Base-by-base conservation (phyloP, 2,329 filamentous ascomycete genomes). In the Fusarium succisae region DNA sequence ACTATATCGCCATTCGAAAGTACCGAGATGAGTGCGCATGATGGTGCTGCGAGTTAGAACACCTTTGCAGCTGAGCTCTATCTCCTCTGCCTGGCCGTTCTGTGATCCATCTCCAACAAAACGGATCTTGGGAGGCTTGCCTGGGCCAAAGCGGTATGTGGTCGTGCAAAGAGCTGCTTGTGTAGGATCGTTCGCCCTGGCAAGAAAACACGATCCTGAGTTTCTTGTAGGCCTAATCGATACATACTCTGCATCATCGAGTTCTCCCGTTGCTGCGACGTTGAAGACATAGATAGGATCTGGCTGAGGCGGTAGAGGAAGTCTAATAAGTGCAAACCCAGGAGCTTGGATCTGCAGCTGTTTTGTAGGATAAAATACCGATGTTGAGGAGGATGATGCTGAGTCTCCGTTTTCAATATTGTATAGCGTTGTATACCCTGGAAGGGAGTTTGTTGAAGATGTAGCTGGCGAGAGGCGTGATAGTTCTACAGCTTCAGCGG, bases 1-100 rank as follows among this genome's bases (percentile, higher is more conserved):
- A 22, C 84, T 84, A 77, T 91, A 91, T 18, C 85, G 83, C 90
- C 90, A 91, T 69, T 86, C 83, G 65, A 90, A 89, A 3, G 80
- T 83, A 22, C 88, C 88, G 43, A 86, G 81, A 15, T 84, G 84
- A 15, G 86, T 86, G 45, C 81, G 79, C 72, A 91, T 87, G 13
- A 72, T 76, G 38, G 84, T 82, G 5, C 85, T 81, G 38, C 88
- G 86, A 20, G 87, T 87, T 8, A 84, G 81, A 76, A 86, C 81
- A 68, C 84, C 84, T 26, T 83, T 79, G 62, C 79, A 74, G 24
- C 55, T 58, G 38, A 79, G 75, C 44, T 78, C 76, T 14, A 80
- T 74, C 17, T 79, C 79, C 10, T 81, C 77, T 22, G 74, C 24
- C 48, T 56, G 28, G 2, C 11, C 47, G 3, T 54, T 22, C 12